Base-by-base conservation (phyloP, 345 rosid species). In the Zanthoxylum bungeanum region DNA sequence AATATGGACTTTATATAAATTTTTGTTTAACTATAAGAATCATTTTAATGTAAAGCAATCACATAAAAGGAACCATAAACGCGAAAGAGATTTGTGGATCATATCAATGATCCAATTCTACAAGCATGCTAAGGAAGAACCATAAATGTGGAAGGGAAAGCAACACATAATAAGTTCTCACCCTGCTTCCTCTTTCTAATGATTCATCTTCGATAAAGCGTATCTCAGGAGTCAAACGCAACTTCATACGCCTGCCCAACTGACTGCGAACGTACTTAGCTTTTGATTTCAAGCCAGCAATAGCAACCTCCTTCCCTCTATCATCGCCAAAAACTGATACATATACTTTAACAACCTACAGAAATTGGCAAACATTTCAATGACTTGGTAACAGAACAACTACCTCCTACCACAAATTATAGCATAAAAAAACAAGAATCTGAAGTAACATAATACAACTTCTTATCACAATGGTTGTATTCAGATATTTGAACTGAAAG, bases 321-420 rank as follows among this genome's bases (percentile, higher is more conserved):
- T 94, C 98, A 70, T 94, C 97, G 4, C 98, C 98, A 69, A 90
- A 94, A 64, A 92, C 98, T 9, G 98, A 94, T 21, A 94, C 91
- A 78, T 85, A 94, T 6, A 92, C 98, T 79, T 94, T 94, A 36
- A 92, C 98, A 73, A 94, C 95, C 98, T 92, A 69, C 72, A 33
- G 46, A 11, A 33, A 63, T 44, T 9, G n/a, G 36, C 42, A 66
- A 22, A 68, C 17, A 51, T 28, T 3, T 3, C 47, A 42, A 22
- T 21, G 31, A 56, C n/a, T 56, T 21, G 30, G 12, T 1, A 14
- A 8, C 0, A 39, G 19, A 16, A 76, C 22, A 70, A 34, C 70
- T 21, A 34, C 7, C 44, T 49, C 17, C 16, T 66, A 44, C 44
- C 70, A 11, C 12, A 21, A 33, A 50, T 22, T 21, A 50, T 25